Evolutionary conservation across 2,329 filamentous ascomycete genomes (phyloP).

Genomic region (Byssochlamys sp.): DNA sequence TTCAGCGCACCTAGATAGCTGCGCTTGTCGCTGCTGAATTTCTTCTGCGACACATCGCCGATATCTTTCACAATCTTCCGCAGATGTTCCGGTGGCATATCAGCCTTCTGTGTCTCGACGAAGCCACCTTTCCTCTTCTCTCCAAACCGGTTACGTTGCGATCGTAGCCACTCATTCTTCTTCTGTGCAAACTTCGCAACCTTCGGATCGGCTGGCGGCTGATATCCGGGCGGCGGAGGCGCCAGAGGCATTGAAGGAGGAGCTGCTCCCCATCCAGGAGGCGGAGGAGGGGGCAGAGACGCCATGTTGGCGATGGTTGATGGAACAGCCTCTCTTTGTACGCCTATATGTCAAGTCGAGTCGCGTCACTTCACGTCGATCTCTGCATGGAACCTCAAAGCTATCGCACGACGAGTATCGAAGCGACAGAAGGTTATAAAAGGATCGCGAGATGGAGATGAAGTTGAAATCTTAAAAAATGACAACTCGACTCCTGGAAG

Average conservation of each 20-base stretch:
- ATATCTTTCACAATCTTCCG: constrained; percentile 98
- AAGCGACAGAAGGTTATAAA: not conserved
- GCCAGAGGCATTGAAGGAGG: constrained; percentile 47
- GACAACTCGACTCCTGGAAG: constrained; percentile 12
- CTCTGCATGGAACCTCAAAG: constrained; percentile 13
- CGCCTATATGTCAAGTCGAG: constrained; percentile 20
- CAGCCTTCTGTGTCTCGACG: constrained; percentile 94
- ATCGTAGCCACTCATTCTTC: constrained; percentile 96
- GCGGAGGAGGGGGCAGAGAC: constrained; percentile 56
- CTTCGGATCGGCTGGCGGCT: constrained; percentile 69
- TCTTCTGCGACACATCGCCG: constrained; percentile 97
- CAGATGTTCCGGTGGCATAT: constrained; percentile 96
- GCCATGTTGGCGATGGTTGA: constrained; percentile 40
- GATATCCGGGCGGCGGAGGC: constrained; percentile 78
- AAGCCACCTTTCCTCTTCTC: constrained; percentile 96
- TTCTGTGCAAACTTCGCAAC: constrained; percentile 94
- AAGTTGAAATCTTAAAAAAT: constrained; percentile 10
- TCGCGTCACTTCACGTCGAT: constrained; percentile 14
- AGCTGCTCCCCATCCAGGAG: constrained; percentile 53
- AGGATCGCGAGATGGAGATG: constrained; percentile 3
- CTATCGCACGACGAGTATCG: constrained; percentile 9
- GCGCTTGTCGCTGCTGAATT: constrained; percentile 96
- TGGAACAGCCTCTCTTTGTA: constrained; percentile 10
- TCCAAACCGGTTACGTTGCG: constrained; percentile 82
- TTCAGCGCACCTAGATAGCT: constrained; percentile 95